A percentile compares a stretch with the other conserved stretches of the same genome.
Conservation (phyloP, 257 asterid species). For the Ophiorrhiza pumila region DNA sequence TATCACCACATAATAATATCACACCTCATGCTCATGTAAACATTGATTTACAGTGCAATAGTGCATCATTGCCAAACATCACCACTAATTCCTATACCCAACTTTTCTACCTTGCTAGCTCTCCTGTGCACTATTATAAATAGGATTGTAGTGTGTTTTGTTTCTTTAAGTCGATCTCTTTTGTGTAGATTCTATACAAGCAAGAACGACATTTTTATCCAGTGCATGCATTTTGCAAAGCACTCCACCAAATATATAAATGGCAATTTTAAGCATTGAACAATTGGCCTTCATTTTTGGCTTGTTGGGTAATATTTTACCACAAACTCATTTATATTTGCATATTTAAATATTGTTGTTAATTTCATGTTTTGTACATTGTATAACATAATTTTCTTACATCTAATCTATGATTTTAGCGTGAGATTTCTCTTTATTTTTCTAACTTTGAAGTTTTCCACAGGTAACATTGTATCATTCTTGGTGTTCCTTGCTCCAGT, state of each 20-base stretch:
- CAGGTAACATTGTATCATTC: slow-evolving; percentile 62
- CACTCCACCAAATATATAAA: slow-evolving; percentile 9
- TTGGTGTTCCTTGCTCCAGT: slow-evolving; percentile 62
- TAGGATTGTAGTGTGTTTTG: neutral
- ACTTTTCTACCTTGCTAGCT: slow-evolving; percentile 7
- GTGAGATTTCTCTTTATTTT: neutral
- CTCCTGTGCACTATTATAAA: slow-evolving; percentile 13
- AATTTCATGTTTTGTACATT: too few species aligned
- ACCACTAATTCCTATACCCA: slow-evolving; percentile 10
- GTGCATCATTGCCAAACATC: slow-evolving; percentile 15
- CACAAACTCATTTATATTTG: neutral
- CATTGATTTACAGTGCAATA: neutral
- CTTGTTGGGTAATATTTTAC: slow-evolving; percentile 57
- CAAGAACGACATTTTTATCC: too few species aligned
- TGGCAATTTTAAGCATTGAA: slow-evolving; percentile 37
- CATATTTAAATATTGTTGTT: neutral
- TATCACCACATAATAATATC: too few species aligned
- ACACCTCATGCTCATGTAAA: too few species aligned
- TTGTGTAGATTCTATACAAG: slow-evolving; percentile 1
- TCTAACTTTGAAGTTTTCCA: slow-evolving; percentile 6
- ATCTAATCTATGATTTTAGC: neutral
- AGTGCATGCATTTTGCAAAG: too few species aligned
- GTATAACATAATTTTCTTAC: too few species aligned
- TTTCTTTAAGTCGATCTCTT: slow-evolving; percentile 20
- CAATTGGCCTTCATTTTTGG: slow-evolving; percentile 55